Percentiles rank a stretch among this genome's conserved stretches.
Conservation (phyloP, 164 flowering plant species). For the Dillenia turbinata region DNA sequence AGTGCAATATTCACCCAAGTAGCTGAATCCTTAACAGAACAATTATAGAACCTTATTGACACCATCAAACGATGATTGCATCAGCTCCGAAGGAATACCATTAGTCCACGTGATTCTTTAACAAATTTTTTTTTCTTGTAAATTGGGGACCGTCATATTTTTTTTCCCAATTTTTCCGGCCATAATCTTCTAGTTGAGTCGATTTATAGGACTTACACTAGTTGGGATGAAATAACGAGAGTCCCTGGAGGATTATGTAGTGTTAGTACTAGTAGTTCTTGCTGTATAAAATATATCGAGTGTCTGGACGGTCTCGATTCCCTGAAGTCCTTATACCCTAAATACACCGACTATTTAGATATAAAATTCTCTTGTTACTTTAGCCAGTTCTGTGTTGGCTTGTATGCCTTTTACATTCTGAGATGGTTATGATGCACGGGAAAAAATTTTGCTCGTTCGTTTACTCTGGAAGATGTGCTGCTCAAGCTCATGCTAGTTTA, state of each 20-base stretch:
- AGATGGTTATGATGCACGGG: background rate
- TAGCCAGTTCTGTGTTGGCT: background rate
- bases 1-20: conserved; percentile 71
- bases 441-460: background rate
- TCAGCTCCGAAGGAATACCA: conserved; percentile 4
- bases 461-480: background rate
- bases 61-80: background rate
- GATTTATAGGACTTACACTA: conserved; percentile 10
- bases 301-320: background rate
- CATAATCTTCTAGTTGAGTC: conserved; percentile 18
- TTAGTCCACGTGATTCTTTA: conserved; percentile 9
- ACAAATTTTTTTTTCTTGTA: conserved; percentile 18
- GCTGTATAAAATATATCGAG: conserved; percentile 10
- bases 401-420: background rate
- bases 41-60: background rate
- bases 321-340: background rate
- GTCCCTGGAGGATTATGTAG: conserved; percentile 1
- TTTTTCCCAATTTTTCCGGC: conserved; percentile 9
- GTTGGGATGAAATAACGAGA: conserved; percentile 12
- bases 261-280: conserved; percentile 5
- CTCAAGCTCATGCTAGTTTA: too few relatives aligned
- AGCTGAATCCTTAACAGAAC: conserved; percentile 12
- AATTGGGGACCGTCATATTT: conserved; percentile 4
- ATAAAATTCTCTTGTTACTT: background rate
- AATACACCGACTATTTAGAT: background rate